Conservation (phyloP, 2,329 filamentous ascomycete species). For the Seiridium cupressi region DNA sequence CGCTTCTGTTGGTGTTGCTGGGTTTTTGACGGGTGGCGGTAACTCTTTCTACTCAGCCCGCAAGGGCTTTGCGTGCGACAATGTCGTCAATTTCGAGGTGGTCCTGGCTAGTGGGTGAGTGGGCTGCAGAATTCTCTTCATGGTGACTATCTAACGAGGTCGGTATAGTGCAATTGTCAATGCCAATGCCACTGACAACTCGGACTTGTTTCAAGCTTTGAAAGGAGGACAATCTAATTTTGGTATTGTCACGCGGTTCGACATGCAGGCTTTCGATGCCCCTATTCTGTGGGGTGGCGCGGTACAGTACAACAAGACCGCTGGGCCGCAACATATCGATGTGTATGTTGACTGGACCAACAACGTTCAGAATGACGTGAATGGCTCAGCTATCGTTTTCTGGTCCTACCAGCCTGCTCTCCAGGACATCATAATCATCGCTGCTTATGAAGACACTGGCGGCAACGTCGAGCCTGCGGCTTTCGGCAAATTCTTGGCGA, state of each 20-base stretch:
- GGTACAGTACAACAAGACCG: conserved; percentile 9
- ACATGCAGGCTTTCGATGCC: conserved; percentile 18
- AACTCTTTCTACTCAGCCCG: conserved; percentile 19
- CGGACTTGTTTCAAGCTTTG: conserved; percentile 41
- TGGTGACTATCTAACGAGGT: background rate
- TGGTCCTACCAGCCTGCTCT: conserved; percentile 12
- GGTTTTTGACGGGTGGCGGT: conserved; percentile 23
- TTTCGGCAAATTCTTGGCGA: conserved; percentile 13
- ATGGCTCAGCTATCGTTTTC: conserved; percentile 14
- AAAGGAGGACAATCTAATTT: conserved; percentile 45
- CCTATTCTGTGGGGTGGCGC: conserved; percentile 15
- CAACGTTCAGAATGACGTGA: conserved; percentile 11
- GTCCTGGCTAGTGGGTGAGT: conserved; percentile 35
- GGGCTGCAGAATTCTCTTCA: background rate
- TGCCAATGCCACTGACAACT: conserved; percentile 33
- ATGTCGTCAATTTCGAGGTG: conserved; percentile 39
- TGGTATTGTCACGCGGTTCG: conserved; percentile 32
- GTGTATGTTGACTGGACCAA: conserved; percentile 15
- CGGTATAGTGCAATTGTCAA: conserved; percentile 29
- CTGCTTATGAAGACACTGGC: conserved; percentile 12
- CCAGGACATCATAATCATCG: conserved; percentile 11
- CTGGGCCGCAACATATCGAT: conserved; percentile 11
- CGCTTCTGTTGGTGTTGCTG: conserved; percentile 22
- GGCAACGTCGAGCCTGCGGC: conserved; percentile 9
- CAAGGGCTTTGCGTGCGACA: conserved; percentile 44